Percentiles rank a stretch among this genome's conserved stretches.
These are phyloP conservation scores for Curvularia spicifera DNA, from an alignment of 2,329 filamentous ascomycete genomes.

Conservation along the genomic window DNA sequence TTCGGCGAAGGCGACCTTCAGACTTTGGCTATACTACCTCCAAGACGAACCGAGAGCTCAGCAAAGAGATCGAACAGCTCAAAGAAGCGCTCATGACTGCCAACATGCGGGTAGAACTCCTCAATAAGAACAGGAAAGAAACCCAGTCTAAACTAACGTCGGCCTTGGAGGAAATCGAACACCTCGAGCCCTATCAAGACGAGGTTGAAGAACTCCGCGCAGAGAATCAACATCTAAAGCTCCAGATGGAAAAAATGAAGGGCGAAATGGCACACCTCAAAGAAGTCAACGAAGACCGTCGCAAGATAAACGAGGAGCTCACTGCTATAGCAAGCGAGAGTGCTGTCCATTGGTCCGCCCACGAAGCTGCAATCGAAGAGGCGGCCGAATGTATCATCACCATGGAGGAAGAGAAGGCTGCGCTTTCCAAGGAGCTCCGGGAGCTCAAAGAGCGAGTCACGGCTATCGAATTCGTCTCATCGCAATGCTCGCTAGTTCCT, in stretches of 20 bases:
- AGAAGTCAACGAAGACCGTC: conserved; percentile 25
- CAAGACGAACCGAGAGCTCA: conserved; percentile 40
- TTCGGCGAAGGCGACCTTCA: conserved; percentile 36
- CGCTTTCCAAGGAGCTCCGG: conserved; percentile 32
- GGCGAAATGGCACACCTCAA: conserved; percentile 26
- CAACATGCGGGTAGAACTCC: conserved; percentile 41
- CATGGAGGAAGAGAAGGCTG: conserved; percentile 37
- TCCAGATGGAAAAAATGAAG: conserved; percentile 30
- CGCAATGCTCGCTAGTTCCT: conserved; percentile 23
- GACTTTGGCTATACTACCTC: conserved; percentile 32
- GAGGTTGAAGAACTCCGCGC: conserved; percentile 36
- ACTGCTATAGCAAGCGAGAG: conserved; percentile 38
- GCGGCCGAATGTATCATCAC: conserved; percentile 43
- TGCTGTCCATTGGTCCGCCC: conserved; percentile 33
- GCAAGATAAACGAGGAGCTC: conserved; percentile 32
- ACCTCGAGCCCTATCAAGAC: conserved; percentile 36
- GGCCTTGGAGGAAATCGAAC: conserved; percentile 34
- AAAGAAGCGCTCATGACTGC: conserved; percentile 39
- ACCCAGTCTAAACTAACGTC: conserved; percentile 36
- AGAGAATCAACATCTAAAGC: conserved; percentile 30
- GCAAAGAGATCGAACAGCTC: conserved; percentile 35
- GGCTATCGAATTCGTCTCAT: conserved; percentile 21
- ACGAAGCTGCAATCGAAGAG: conserved; percentile 40
- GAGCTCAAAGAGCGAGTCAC: conserved; percentile 31
- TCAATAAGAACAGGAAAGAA: conserved; percentile 41